Base-by-base conservation (phyloP, 2,329 filamentous ascomycete species). In the Nigrograna mackinnonii region DNA sequence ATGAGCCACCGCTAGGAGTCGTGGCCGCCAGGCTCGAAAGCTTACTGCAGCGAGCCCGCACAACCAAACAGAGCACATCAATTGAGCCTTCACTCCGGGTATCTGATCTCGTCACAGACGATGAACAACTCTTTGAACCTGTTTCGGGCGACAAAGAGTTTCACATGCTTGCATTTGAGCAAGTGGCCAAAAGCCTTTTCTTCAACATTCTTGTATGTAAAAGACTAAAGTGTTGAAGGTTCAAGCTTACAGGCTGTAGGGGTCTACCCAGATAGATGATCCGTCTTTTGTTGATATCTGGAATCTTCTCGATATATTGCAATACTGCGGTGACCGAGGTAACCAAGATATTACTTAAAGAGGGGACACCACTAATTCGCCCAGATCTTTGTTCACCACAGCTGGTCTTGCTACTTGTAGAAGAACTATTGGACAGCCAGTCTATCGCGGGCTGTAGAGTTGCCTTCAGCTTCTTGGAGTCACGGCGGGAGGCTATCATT, bases 401-500 rank as follows among this genome's bases (percentile, higher is more conserved):
- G 14, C 76, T 99, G 6, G 79, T 94, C 6, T 91, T 96, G 60
- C 91, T 89, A 80, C 82, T 99, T 13, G 84, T 96, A 16, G 94
- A 99, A 66, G 94, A 97, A 69, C 80, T 99, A 1, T 79, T 99
- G 19, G 95, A 99, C 67, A 96, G 91, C 60, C 92, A 99, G 67
- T 96, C 91, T 0, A 95, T 96, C 31, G 82, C 90, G 18, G 91
- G 89, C 22, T 99, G 94, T 64, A 85, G 91, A 46, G 88, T 83
- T 47, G 87, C 97, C 12, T 97, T 99, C 64, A 91, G 95, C 63
- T 99, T 91, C 59, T 80, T 99, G 32, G 95, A 99, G 67, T 96
- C 94, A 17, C 82, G 95, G 45, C 83, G 94, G 60, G 91, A 97
- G 66, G 82, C 86, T 30, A 89, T 97, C 47, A 95, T 88, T 16